Base-by-base conservation (phyloP, 2,329 filamentous ascomycete species). In the Davidsoniella virescens region DNA sequence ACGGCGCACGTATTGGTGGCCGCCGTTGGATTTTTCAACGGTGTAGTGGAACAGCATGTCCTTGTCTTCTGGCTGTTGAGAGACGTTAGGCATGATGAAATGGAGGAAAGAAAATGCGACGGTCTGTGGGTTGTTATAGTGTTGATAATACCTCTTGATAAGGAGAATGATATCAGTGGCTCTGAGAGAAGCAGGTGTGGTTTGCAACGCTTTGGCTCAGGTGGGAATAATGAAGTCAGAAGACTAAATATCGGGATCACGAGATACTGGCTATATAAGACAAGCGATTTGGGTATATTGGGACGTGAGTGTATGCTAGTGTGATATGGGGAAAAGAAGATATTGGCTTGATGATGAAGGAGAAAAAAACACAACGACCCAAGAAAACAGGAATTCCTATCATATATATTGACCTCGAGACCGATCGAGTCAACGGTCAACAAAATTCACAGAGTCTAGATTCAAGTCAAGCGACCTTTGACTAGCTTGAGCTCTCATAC, bases 1-100 rank as follows among this genome's bases (percentile, higher is more conserved):
- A 16, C 26, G 44, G 12, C 45, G 50, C 29, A 44, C 40, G n/a
- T 48, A 37, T 7, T 43, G 44, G 45, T 47, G 42, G 29, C 39
- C 33, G 18, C 39, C 44, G 23, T 23, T 17, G 12, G 50, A 23
- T 16, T 26, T 42, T 20, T 48, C 44, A 6, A 48, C 26, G 14
- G 40, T 33, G 20, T 48, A 48, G 26, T 49, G 36, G 23, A 23
- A 49, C n/a, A 33, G 39, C 47, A 49, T 49, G 40, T 2, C 29
- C 29, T 33, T 33, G 29, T 33, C 29, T 33, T 33, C 29, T 12
- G 29, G 29, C 8, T 9, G 8, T 33, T 33, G 29, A 33, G 29
- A 33, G 29, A 33, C 29, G 29, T 33, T 33, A 33, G 29, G 12
- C 29, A 37, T 36, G 10, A 10, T 26, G 14, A 12, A 20, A 6